Evolutionary conservation across 768 basidiomycete genomes (phyloP).

Genomic region (Rhizopogon salebrosus): DNA sequence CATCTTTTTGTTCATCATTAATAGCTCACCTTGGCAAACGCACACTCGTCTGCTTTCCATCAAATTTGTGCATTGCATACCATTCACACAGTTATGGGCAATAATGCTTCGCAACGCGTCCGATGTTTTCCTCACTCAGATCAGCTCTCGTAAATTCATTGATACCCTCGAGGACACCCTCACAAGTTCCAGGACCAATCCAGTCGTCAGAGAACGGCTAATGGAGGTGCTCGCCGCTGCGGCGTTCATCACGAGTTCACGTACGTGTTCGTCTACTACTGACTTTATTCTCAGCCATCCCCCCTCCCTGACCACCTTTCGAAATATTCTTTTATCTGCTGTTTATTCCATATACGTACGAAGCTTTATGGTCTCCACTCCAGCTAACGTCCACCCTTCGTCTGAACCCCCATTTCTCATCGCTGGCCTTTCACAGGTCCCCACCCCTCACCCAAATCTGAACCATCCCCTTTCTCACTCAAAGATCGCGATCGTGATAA

Average conservation of each 20-base stretch:
- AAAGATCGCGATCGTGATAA: conserved; percentile 28
- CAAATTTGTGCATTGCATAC: conserved; percentile 1
- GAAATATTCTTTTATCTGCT: not conserved
- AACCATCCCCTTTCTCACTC: conserved; percentile 7
- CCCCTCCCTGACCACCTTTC: not conserved
- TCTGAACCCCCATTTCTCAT: not conserved
- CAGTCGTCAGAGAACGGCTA: conserved; percentile 76
- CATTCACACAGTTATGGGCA: conserved; percentile 65
- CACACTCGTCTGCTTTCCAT: not conserved
- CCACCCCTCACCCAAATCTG: not conserved
- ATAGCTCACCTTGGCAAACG: not conserved
- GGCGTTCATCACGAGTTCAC: conserved; percentile 42
- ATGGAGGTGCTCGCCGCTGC: conserved; percentile 81
- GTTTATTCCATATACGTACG: not conserved
- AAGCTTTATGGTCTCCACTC: not conserved
- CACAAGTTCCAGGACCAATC: conserved; percentile 55
- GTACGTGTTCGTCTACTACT: conserved; percentile 8
- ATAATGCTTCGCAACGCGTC: conserved; percentile 84
- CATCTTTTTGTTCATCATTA: not conserved
- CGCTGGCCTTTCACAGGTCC: not conserved
- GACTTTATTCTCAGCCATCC: not conserved
- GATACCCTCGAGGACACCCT: conserved; percentile 76
- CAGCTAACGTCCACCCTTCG: too few relatives aligned
- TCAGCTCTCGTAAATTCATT: conserved; percentile 70
- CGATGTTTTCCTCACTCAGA: conserved; percentile 65